Base-by-base conservation (phyloP, 2,329 filamentous ascomycete genomes). In the Aspergillus aculeatus region DNA sequence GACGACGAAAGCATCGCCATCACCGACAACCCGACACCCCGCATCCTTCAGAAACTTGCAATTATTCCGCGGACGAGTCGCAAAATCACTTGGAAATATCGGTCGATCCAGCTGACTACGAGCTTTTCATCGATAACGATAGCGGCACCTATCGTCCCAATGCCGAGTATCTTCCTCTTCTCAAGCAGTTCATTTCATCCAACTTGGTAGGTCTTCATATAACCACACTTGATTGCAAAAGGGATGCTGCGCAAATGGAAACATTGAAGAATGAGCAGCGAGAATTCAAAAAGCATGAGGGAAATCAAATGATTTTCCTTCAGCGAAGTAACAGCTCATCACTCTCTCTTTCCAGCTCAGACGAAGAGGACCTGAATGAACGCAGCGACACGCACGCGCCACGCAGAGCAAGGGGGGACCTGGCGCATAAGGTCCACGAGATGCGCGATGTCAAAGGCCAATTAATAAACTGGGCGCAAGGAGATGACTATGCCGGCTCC, bases 61-160 rank as follows among this genome's bases (percentile, higher is more conserved):
- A 74, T 31, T 68, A 70, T 11, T 68, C 71, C 5, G 69, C 72
- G 54, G 72, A 73, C 19, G 69, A 71, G 49, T 54, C 57, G 9
- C 56, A 64, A 12, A 72, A 75, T 55, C 81, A 82, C 73, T 66
- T 73, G 2, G 77, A 80, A 4, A 72, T 80, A 2, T 81, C 82
- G 4, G 81, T 73, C 5, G 83, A 87, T 56, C 85, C 85, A 0
- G 68, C 73, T 4, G 77, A 85, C 71, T 98, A 96, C 74, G 89
- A 96, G 72, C 84, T 98, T 9, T 81, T 95, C 64, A 97, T 98
- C 70, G 94, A 98, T 79, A 98, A 98, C 70, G 94, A 96, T 75
- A 92, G 88, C 57, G 94, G 94, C 11, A 98, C 94, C 0, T 98
- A 98, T 74, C 86, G 94, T 0, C 94, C 94, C 0, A 92, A 96